Evolutionary conservation across 257 asterid genomes (phyloP).

Genomic region (Jacaranda mimosifolia): DNA sequence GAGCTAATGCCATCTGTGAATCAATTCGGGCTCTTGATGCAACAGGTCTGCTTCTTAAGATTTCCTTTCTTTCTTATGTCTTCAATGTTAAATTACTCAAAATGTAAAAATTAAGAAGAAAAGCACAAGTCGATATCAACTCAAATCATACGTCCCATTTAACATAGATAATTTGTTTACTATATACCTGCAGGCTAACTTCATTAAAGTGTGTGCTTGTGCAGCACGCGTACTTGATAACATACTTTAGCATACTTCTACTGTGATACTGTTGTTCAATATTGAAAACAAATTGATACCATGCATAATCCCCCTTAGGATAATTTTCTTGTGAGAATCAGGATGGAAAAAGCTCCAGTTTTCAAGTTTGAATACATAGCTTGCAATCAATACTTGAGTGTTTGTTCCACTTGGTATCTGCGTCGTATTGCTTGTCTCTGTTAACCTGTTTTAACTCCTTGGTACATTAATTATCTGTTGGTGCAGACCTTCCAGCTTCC

Average conservation of each 20-base stretch:
- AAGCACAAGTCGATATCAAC: neutral
- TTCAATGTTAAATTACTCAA: neutral
- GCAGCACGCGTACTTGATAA: no score
- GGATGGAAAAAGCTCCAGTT: no score
- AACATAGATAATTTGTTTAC: neutral
- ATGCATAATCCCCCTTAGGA: neutral
- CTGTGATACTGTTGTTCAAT: no score
- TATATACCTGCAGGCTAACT: no score
- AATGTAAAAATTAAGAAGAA: neutral
- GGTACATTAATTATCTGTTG: constrained; percentile 24
- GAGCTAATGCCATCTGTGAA: constrained; percentile 95
- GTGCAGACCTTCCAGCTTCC: constrained; percentile 77
- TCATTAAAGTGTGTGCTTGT: no score
- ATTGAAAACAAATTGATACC: no score
- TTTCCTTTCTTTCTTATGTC: constrained; percentile 19
- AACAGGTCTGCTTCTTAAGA: constrained; percentile 65
- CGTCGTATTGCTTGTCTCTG: neutral
- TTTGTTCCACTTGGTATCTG: neutral
- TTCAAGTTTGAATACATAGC: no score
- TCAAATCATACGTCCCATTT: neutral
- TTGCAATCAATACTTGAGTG: no score
- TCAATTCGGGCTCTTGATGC: constrained; percentile 99
- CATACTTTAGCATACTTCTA: no score
- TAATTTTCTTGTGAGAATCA: neutral
- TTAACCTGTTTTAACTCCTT: constrained; percentile 6